phyloP scores from a whole-genome alignment of 352 stramenopile species.

The Pythium diclinum region DNA sequence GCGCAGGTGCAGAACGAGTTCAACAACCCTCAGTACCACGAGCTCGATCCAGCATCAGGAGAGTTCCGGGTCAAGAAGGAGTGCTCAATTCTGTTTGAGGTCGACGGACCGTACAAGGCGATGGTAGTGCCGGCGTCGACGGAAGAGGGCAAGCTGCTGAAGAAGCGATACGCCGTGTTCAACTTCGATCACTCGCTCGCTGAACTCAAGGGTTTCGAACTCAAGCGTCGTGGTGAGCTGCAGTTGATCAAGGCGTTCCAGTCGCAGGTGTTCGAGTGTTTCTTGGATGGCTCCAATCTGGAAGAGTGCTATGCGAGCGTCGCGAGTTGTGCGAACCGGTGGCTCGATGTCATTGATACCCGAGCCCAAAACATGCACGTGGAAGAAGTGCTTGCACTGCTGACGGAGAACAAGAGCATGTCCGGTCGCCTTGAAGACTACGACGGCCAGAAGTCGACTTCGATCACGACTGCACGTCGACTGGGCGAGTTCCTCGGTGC shows the following conservation, averaged over 20 bases:
- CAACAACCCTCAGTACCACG: conserved; percentile 97
- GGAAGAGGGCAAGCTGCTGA: conserved; percentile 98
- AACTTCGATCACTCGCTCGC: conserved; percentile 81
- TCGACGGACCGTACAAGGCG: conserved; percentile 97
- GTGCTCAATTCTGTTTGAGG: conserved; percentile 99
- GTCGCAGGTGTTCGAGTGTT: conserved; percentile 96
- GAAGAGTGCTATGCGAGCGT: conserved; percentile 96
- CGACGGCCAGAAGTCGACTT: conserved; percentile 96
- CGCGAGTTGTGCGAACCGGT: conserved; percentile 96
- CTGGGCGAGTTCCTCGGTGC: conserved; percentile 97
- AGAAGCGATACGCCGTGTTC: conserved; percentile 95
- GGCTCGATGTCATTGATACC: conserved; percentile 98
- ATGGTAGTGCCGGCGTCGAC: conserved; percentile 99
- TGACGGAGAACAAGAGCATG: conserved; percentile 99
- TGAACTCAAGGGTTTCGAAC: conserved; percentile 94
- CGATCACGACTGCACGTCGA: conserved; percentile 96
- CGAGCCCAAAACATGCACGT: conserved; percentile 93
- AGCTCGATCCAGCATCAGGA: conserved; percentile 49
- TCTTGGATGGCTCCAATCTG: conserved; percentile 93
- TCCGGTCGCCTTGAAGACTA: conserved; percentile 97
- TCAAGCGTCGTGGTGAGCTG: conserved; percentile 98
- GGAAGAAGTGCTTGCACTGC: conserved; percentile 96
- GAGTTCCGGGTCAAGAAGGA: conserved; percentile 94
- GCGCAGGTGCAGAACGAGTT: conserved; percentile 98
- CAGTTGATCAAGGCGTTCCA: conserved; percentile 99